Evolutionary conservation across 371 early-diverging fungal genomes (phyloP), one percentile per base, ranked within the genome.

Genomic region (Smittium culicis): DNA sequence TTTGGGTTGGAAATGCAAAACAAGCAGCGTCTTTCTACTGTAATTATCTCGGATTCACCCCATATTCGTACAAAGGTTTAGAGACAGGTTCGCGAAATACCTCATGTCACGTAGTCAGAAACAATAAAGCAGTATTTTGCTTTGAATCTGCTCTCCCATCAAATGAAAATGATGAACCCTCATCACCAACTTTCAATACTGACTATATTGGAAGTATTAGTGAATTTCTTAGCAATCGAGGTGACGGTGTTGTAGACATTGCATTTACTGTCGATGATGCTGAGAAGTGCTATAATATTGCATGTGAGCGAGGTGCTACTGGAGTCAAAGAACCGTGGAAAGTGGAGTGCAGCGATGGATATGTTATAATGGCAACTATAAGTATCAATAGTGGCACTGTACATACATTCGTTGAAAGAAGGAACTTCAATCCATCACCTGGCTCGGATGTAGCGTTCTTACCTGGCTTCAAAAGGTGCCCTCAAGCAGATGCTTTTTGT

Each of bases 181-280:
- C n/a, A n/a, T n/a, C n/a, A n/a, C n/a, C n/a, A n/a, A n/a, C n/a
- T n/a, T n/a, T n/a, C n/a, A n/a, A n/a, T n/a, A n/a, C n/a, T n/a
- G n/a, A n/a, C n/a, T n/a, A n/a, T n/a, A n/a, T n/a, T n/a, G n/a
- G n/a, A n/a, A n/a, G n/a, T n/a, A 29, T 62, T 17, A 34, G 63
- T 34, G 84, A 81, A 59, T 88, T 90, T 70, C 80, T 87, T 67
- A 85, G 86, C 60, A 69, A 71, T 34, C 94, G 94, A 80, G 97
- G 96, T 78, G 97, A 97, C 72, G 93, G 89, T 72, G 96, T 94
- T 72, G 88, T 89, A 77, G 89, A 97, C 80, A 88, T 97, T 55
- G 93, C 94, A 25, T 96, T 96, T 73, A 83, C 87, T 34, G 96
- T 95, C 34, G 92, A 90, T 70, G 86, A 96, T 70, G 87, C 83